phyloP scores from a whole-genome alignment of 139 green algal species.

The Closterium sp. region DNA sequence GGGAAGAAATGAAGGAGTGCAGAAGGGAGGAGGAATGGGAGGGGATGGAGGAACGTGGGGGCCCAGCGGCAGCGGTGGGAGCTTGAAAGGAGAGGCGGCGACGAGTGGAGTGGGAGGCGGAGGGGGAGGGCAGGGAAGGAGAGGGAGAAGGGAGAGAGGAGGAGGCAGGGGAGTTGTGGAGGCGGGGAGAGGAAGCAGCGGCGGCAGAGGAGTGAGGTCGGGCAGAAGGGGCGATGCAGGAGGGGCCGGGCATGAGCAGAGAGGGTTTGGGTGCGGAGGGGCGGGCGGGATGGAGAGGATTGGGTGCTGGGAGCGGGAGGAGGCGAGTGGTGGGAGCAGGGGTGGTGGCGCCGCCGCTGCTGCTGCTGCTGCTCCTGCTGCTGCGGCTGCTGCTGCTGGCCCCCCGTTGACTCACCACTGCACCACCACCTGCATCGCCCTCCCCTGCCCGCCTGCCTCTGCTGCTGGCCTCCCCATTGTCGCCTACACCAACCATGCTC shows the following conservation, averaged over 20 bases:
- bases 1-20: background rate
- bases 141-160: background rate
- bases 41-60: background rate
- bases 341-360: background rate
- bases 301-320: background rate
- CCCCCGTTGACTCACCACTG: background rate
- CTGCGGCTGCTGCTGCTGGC: background rate
- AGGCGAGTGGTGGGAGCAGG: background rate
- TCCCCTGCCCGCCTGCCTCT: background rate
- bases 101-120: background rate
- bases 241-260: background rate
- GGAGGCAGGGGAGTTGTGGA: background rate
- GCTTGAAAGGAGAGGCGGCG: background rate
- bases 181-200: background rate
- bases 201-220: background rate
- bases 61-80: background rate
- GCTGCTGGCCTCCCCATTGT: background rate
- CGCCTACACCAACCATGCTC: background rate
- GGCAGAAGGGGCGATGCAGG: background rate
- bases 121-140: background rate
- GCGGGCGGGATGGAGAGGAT: background rate
- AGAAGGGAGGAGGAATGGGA: background rate
- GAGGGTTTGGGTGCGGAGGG: background rate
- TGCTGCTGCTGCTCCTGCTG: background rate
- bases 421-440: background rate